phyloP scores from a whole-genome alignment of 805 yeast species.

The Scheffersomyces stipitis region DNA sequence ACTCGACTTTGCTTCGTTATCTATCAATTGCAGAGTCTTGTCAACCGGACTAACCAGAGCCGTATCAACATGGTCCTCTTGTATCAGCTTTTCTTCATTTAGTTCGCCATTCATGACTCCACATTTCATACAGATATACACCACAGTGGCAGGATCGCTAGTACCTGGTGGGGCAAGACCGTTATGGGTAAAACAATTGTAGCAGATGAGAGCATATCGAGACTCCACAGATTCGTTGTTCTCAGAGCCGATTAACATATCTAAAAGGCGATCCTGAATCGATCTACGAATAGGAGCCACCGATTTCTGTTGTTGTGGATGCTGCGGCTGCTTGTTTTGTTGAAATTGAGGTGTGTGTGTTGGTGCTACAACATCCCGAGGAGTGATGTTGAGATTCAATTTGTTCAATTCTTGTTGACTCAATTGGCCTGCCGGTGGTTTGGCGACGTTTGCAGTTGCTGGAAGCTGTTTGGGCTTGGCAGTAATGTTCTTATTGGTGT shows the following conservation, averaged over 20 bases:
- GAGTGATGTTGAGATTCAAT: not conserved
- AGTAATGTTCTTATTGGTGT: too few relatives aligned
- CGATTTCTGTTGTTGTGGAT: not conserved
- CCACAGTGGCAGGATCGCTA: slow-evolving; percentile 45
- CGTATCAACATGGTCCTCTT: too few relatives aligned
- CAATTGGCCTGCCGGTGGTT: not conserved
- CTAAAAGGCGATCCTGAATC: slow-evolving; percentile 38
- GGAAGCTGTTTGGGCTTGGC: not conserved
- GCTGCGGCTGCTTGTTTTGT: not conserved
- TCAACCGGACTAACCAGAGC: too few relatives aligned
- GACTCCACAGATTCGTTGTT: slow-evolving; percentile 61
- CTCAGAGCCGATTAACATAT: slow-evolving; percentile 49
- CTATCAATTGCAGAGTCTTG: too few relatives aligned
- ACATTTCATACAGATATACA: slow-evolving; percentile 67
- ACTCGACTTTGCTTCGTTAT: too few relatives aligned
- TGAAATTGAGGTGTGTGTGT: not conserved
- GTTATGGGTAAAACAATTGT: slow-evolving; percentile 65
- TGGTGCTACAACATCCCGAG: not conserved
- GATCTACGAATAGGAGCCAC: slow-evolving; percentile 10
- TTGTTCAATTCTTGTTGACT: not conserved
- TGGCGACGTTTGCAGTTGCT: not conserved
- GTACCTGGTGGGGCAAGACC: slow-evolving; percentile 79
- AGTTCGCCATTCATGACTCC: slow-evolving; percentile 41
- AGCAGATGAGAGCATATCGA: slow-evolving; percentile 73
- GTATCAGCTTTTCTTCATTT: too few relatives aligned